Conservation (phyloP, 139 green algal species). For the Micromonas commoda region DNA sequence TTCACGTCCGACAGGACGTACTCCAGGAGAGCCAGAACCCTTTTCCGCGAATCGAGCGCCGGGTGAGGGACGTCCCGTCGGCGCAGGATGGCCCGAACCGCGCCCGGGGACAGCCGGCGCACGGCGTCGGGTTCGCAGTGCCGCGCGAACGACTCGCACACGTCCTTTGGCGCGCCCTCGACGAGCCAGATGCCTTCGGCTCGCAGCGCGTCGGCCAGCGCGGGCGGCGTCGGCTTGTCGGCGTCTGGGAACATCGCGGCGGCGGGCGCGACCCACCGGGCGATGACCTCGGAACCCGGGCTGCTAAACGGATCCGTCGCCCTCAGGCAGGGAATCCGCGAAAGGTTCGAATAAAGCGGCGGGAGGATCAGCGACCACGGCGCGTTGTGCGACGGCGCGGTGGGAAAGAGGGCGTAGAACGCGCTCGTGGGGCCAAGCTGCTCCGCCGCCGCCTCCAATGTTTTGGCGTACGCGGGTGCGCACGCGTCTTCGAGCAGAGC, state of each 20-base stretch:
- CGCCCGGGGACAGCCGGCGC: slow-evolving; percentile 29
- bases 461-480: slow-evolving; percentile 42
- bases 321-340: not conserved
- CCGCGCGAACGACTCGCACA: slow-evolving; percentile 23
- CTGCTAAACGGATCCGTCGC: not conserved
- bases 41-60: slow-evolving; percentile 7
- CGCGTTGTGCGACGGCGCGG: not conserved
- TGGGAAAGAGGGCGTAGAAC: slow-evolving; percentile 43
- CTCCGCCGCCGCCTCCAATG: slow-evolving; percentile 49
- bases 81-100: slow-evolving; percentile 19
- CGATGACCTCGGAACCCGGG: not conserved
- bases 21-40: slow-evolving; percentile 36
- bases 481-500: slow-evolving; percentile 49
- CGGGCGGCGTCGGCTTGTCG: not conserved
- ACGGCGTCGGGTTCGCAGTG: slow-evolving; percentile 18
- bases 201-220: slow-evolving; percentile 36
- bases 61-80: not conserved
- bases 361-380: slow-evolving; percentile 38
- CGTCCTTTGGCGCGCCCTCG: not conserved
- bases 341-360: slow-evolving; percentile 21
- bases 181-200: slow-evolving; percentile 31
- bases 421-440: slow-evolving; percentile 34
- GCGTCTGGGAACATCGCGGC: slow-evolving; percentile 37
- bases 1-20: slow-evolving; percentile 56
- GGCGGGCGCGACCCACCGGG: slow-evolving; percentile 32